phyloP scores from a whole-genome alignment of 2,329 filamentous ascomycete species.

The Botrytis porri region DNA sequence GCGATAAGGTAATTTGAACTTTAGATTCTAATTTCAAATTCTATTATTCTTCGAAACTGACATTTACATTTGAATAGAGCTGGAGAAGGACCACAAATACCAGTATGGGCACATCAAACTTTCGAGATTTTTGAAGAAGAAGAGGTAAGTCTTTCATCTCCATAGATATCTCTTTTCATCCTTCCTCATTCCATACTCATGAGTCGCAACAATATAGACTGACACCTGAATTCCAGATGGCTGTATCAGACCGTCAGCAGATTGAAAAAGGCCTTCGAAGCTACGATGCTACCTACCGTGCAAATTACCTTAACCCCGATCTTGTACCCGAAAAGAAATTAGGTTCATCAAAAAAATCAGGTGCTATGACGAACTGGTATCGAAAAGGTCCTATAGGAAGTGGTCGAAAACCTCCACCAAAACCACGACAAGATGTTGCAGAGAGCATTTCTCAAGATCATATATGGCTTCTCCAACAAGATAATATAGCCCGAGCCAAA shows the following conservation, averaged over 20 bases:
- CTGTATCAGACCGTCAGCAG: background rate
- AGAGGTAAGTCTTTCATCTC: background rate
- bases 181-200: background rate
- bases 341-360: background rate
- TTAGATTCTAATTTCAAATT: too few relatives aligned
- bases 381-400: constrained; percentile 3
- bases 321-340: background rate
- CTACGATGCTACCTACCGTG: constrained; percentile 1
- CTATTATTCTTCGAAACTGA: background rate
- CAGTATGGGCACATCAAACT: background rate
- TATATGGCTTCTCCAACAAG: background rate
- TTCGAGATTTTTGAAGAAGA: background rate
- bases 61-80: background rate
- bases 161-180: background rate
- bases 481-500: too few relatives aligned
- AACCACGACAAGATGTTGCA: background rate
- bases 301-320: background rate
- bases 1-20: background rate
- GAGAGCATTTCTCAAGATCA: constrained; percentile 2
- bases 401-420: background rate
- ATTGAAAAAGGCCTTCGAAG: background rate
- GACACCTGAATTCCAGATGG: background rate
- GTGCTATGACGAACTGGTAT: constrained; percentile 8
- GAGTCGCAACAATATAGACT: background rate
- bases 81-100: background rate